Evolutionary conservation across 495 filamentous ascomycete species (phyloP), one percentile per base, ranked within the genome.

Genomic region (Glonium stellatum): DNA sequence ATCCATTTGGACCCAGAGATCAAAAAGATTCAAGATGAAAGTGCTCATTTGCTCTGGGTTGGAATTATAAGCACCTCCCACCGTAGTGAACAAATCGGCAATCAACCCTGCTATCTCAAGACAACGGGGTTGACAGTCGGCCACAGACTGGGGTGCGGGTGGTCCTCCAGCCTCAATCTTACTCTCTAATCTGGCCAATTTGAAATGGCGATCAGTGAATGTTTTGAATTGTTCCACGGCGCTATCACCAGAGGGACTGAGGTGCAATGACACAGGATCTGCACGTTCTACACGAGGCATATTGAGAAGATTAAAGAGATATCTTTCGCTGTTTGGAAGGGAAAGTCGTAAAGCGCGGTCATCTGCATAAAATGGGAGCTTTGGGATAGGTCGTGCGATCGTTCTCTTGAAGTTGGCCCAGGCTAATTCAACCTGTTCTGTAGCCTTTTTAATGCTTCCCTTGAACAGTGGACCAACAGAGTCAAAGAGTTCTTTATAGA

Each of bases 271-370:
- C 47, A 25, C 37, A 37, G 10, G 44, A 44, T 37, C 27, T 6
- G 49, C 31, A 23, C 37, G 49, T 47, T 58, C 39, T 41, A 46
- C 41, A 15, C 13, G 39, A 4, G 60, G 59, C 23, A 61, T 37
- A 34, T 46, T 34, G 10, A 75, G 60, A 27, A 73, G 22, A 1
- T 67, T 49, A 18, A 60, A 25, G 9, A 83, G 66, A 50, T 79
- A 76, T 5, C 61, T 10, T 9, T 71, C 67, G 55, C 81, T 83
- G 48, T 78, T 78, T 9, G 63, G 67, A 34, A 84, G 75, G 0
- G 67, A 68, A 8, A 85, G 69, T 0, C 36, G 25, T 4, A 76
- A 58, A 31, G 70, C 69, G 0, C 57, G 31, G 0, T 64, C 21
- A 12, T 75, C 60, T 0, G 77, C 76, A 22, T 59, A 62, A 15